Percentiles rank a stretch among this genome's conserved stretches.
Evolutionary conservation across 208 protist species (phyloP).

Genomic region (Balamuthia mandrillaris): DNA sequence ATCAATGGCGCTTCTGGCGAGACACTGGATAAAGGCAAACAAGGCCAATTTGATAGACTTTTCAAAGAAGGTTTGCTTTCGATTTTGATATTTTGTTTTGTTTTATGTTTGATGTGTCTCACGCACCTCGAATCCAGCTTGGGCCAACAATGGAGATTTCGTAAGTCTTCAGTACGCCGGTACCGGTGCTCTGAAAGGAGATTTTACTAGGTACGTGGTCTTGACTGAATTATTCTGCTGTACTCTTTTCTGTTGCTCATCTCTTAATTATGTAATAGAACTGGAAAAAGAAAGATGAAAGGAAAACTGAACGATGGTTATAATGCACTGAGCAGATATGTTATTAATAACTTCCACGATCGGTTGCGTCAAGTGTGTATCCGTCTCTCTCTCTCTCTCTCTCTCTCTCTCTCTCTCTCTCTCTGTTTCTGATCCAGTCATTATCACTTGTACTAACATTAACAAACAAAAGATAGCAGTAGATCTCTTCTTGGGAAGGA

Average conservation of each 20-base stretch:
- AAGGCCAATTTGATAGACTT: not conserved
- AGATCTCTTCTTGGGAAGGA: no score
- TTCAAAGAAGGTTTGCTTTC: not conserved
- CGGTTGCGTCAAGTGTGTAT: not conserved
- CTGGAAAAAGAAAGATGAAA: no score
- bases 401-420: no score
- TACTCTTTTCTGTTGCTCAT: not conserved
- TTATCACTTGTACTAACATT: no score
- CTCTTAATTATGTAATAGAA: no score
- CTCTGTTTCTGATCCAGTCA: no score
- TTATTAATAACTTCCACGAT: slow-evolving; percentile 6
- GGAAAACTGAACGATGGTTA: slow-evolving; percentile 4
- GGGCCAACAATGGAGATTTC: slow-evolving; percentile 34
- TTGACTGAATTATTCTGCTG: not conserved
- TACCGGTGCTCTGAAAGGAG: slow-evolving; percentile 27
- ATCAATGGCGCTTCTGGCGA: not conserved
- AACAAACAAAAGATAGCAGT: no score
- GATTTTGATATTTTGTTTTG: not conserved
- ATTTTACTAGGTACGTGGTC: not conserved
- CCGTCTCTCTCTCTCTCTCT: not conserved
- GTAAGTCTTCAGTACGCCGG: slow-evolving; percentile 25
- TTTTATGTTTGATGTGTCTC: not conserved
- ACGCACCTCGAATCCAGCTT: not conserved
- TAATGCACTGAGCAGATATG: not conserved
- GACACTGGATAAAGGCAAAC: no score